These are phyloP conservation scores for Pseudomassariella vexata DNA, from an alignment of 2,329 filamentous ascomycete genomes.

Conservation along the genomic window DNA sequence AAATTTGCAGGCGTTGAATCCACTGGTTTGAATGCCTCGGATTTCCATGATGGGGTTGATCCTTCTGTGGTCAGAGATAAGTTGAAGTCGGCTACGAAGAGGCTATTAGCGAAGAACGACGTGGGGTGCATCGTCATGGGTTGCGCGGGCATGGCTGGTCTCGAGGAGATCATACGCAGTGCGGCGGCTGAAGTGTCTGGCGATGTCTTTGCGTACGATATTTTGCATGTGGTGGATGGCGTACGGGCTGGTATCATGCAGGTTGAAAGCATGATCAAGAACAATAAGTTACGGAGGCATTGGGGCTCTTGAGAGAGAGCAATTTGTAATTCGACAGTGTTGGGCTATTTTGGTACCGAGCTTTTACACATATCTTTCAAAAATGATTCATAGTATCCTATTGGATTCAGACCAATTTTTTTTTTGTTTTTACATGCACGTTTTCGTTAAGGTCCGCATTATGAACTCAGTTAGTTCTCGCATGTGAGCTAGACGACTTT, in stretches of 20 bases:
- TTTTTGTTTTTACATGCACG: no score
- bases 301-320: no score
- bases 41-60: constrained; percentile 67
- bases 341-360: no score
- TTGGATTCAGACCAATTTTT: no score
- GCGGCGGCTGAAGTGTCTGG: constrained; percentile 63
- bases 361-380: no score
- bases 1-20: constrained; percentile 77
- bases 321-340: no score
- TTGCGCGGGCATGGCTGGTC: constrained; percentile 85
- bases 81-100: constrained; percentile 64
- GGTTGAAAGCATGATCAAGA: constrained; percentile 48
- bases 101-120: constrained; percentile 50
- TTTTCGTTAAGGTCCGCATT: no score
- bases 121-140: constrained; percentile 74
- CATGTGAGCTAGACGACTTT: no score
- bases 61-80: constrained; percentile 57
- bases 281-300: constrained; percentile 31
- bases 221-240: constrained; percentile 71
- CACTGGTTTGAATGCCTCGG: constrained; percentile 72
- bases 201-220: constrained; percentile 43
- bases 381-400: no score
- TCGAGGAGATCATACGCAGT: constrained; percentile 69
- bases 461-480: no score
- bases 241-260: constrained; percentile 64